These are phyloP conservation scores for Sphagnum magellanicum DNA, from an alignment of 228 moss, liverwort and hornwort species.

Conservation along the genomic window DNA sequence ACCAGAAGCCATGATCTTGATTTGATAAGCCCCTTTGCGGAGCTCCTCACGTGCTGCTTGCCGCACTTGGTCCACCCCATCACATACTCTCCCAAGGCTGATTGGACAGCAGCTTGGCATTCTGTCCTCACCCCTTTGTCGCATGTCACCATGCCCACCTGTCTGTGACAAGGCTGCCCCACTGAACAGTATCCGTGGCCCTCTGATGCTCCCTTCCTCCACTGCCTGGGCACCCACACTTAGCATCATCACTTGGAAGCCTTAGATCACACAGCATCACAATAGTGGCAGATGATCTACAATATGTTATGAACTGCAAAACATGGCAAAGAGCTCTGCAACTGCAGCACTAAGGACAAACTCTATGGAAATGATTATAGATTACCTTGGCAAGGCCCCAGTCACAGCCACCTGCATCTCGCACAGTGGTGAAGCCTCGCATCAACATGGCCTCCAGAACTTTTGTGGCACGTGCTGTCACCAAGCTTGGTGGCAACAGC, in stretches of 20 bases:
- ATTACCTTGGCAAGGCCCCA: constrained; percentile 56
- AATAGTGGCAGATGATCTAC: too few species aligned
- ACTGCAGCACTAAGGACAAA: too few species aligned
- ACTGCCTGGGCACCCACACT: constrained; percentile 21
- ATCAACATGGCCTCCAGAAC: constrained; percentile 39
- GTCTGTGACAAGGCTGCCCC: constrained; percentile 58
- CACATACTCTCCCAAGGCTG: constrained; percentile 47
- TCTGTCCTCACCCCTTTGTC: constrained; percentile 36
- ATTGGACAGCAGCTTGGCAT: constrained; percentile 25
- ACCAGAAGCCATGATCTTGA: constrained; percentile 70
- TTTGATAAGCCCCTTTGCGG: constrained; percentile 50
- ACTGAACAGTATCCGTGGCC: constrained; percentile 56
- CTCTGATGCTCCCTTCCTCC: constrained; percentile 46
- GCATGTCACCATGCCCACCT: constrained; percentile 63
- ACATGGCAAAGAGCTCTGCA: too few species aligned
- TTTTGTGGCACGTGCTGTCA: constrained; percentile 37
- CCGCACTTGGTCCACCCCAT: constrained; percentile 44
- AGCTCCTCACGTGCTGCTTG: constrained; percentile 50
- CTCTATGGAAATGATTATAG: not conserved
- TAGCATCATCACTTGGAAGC: not conserved
- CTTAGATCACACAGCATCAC: too few species aligned
- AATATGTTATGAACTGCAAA: too few species aligned
- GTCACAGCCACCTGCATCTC: constrained; percentile 63
- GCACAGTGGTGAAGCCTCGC: constrained; percentile 65
- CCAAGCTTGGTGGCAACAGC: constrained; percentile 38